Evolutionary conservation across 2,329 filamentous ascomycete species (phyloP).

Genomic region (Fusarium sp.): DNA sequence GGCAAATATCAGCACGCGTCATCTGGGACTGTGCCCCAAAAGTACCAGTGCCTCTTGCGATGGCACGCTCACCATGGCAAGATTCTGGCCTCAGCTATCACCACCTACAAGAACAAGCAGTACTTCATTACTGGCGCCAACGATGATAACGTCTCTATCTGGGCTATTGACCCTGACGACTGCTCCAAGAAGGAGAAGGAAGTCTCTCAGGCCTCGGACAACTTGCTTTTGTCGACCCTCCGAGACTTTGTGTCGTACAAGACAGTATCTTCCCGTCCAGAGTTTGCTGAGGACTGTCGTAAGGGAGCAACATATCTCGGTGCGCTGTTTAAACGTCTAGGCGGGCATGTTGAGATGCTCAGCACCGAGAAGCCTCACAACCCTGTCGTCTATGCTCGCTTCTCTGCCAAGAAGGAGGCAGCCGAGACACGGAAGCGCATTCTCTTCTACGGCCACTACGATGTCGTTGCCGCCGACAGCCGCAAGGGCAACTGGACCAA

Average conservation of each 20-base stretch:
- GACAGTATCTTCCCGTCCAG: conserved; percentile 87
- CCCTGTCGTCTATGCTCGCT: conserved; percentile 92
- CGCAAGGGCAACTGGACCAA: conserved; percentile 85
- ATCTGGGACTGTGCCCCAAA: conserved; percentile 73
- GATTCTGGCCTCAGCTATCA: conserved; percentile 85
- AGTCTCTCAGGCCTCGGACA: conserved; percentile 53
- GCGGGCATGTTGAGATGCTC: conserved; percentile 90
- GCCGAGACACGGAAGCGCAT: conserved; percentile 81
- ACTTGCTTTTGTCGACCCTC: conserved; percentile 76
- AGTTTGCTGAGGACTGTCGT: conserved; percentile 91
- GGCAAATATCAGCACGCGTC: conserved; percentile 63
- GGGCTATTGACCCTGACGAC: conserved; percentile 72
- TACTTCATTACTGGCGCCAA: conserved; percentile 96
- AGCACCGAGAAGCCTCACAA: conserved; percentile 84
- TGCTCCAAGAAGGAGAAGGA: conserved; percentile 53
- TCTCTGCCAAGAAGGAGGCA: conserved; percentile 78
- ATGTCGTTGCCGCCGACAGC: conserved; percentile 91
- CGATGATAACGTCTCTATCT: conserved; percentile 88
- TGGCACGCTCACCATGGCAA: conserved; percentile 90
- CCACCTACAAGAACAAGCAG: conserved; percentile 75
- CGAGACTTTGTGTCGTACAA: conserved; percentile 91
- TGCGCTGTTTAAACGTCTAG: conserved; percentile 90
- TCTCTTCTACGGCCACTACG: conserved; percentile 97
- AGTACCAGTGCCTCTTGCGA: conserved; percentile 81
- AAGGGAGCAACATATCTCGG: conserved; percentile 92